Evolutionary conservation across 805 yeast genomes (phyloP).

Genomic region (Metschnikowia shivogae): DNA sequence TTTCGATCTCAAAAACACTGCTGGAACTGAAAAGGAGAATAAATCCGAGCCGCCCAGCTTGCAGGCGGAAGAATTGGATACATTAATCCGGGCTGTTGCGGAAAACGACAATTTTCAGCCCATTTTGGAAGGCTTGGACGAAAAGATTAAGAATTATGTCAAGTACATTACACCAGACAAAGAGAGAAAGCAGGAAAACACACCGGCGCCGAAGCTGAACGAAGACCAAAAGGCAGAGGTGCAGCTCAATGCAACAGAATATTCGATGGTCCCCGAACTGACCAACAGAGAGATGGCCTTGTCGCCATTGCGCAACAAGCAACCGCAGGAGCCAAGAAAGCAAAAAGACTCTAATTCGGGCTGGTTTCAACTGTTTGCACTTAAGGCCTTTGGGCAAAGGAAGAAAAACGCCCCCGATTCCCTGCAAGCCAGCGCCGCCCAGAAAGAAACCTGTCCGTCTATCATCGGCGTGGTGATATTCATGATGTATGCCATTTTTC

Average conservation of each 20-base stretch:
- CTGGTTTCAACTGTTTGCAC: slow-evolving; percentile 1
- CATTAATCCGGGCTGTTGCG: background rate
- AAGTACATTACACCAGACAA: background rate
- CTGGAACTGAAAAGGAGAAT: background rate
- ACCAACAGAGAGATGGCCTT: too few species aligned
- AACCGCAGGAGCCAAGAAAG: background rate
- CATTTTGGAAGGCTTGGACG: slow-evolving; percentile 1
- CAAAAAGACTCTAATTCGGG: background rate
- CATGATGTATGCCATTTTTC: slow-evolving; percentile 8
- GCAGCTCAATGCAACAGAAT: background rate
- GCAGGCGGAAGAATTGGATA: background rate
- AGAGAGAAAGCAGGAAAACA: background rate
- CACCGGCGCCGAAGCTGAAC: too few species aligned
- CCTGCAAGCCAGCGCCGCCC: slow-evolving; percentile 5
- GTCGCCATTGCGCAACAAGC: background rate
- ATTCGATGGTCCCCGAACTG: too few species aligned
- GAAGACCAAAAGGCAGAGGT: background rate
- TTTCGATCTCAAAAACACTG: background rate
- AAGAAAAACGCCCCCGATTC: too few species aligned
- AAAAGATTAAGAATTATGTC: slow-evolving; percentile 1
- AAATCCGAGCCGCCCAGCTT: background rate
- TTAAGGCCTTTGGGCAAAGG: slow-evolving; percentile 3
- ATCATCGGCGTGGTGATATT: slow-evolving; percentile 11
- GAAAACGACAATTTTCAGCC: background rate
- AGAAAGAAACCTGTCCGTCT: slow-evolving; percentile 9